Percentiles rank a stretch among this genome's conserved stretches.
Conservation (phyloP, 805 yeast species). For the Candida maesae region DNA sequence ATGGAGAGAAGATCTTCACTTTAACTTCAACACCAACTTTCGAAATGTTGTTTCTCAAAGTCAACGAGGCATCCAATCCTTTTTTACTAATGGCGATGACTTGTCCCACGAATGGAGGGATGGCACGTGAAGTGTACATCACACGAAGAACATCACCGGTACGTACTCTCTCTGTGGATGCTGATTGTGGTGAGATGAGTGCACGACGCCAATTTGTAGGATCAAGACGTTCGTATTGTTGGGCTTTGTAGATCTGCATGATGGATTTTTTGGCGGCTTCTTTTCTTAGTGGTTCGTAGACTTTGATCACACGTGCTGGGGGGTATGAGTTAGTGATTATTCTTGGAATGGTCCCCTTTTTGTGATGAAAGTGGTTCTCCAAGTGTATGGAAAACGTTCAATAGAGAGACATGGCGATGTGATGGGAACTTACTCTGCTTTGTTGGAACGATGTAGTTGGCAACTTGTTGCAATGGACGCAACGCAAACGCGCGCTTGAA, state of each 20-base stretch:
- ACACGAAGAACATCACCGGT: constrained; percentile 84
- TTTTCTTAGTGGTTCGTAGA: constrained; percentile 20
- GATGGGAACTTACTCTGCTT: constrained; percentile 8
- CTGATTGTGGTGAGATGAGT: constrained; percentile 41
- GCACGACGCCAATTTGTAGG: constrained; percentile 64
- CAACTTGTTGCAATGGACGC: constrained; percentile 14
- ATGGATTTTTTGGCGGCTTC: constrained; percentile 11
- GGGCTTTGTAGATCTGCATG: constrained; percentile 32
- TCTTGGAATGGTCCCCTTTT: constrained; percentile 3
- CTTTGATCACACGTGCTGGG: constrained; percentile 20
- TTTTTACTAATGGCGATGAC: constrained; percentile 72
- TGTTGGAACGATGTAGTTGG: constrained; percentile 15
- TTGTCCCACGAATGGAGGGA: constrained; percentile 72
- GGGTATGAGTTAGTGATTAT: no score
- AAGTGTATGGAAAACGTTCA: neutral
- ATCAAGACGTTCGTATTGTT: constrained; percentile 43
- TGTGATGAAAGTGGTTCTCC: neutral
- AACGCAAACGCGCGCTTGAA: constrained; percentile 4
- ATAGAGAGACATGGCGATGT: neutral
- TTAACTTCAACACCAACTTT: constrained; percentile 84
- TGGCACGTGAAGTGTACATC: constrained; percentile 50
- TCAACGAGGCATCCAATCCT: constrained; percentile 68
- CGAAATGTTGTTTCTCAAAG: constrained; percentile 76
- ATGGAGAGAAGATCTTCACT: constrained; percentile 77
- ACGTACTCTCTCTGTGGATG: constrained; percentile 44